phyloP scores from a whole-genome alignment of 176 grass and related monocot genomes.

The Typha latifolia region DNA sequence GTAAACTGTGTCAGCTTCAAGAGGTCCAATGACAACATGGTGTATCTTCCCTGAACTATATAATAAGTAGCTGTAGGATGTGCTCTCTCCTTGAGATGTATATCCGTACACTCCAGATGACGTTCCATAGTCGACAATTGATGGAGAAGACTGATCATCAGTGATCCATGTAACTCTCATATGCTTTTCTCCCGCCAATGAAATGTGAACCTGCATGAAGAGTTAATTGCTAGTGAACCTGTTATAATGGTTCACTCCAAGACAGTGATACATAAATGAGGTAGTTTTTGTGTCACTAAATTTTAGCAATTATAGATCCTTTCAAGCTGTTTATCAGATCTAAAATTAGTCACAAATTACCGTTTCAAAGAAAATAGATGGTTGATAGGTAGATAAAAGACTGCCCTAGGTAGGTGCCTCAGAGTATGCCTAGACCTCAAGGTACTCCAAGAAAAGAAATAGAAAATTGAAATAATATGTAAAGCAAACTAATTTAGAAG shows the following conservation, averaged over 20 bases:
- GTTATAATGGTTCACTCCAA: background rate
- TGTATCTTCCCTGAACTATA: constrained; percentile 88
- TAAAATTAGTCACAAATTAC: too few species aligned
- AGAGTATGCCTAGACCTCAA: too few species aligned
- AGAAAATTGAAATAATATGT: too few species aligned
- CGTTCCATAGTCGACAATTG: constrained; percentile 80
- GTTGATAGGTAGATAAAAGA: too few species aligned
- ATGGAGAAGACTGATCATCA: constrained; percentile 41
- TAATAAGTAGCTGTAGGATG: constrained; percentile 75
- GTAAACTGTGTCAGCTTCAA: constrained; percentile 52
- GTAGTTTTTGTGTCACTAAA: too few species aligned
- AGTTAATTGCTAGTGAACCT: background rate
- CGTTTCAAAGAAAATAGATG: too few species aligned
- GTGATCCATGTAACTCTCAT: constrained; percentile 91
- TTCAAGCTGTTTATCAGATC: too few species aligned
- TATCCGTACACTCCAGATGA: constrained; percentile 41
- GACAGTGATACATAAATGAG: background rate
- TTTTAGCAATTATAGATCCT: too few species aligned
- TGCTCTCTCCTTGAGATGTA: constrained; percentile 58
- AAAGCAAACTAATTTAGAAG: too few species aligned
- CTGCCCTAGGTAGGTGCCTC: too few species aligned
- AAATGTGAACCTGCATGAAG: constrained; percentile 77
- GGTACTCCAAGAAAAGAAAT: too few species aligned
- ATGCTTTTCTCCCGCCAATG: constrained; percentile 70
- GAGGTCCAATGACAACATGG: constrained; percentile 80